Conservation (phyloP, 2,329 filamentous ascomycete genomes). For the Magnaporthiopsis poae region DNA sequence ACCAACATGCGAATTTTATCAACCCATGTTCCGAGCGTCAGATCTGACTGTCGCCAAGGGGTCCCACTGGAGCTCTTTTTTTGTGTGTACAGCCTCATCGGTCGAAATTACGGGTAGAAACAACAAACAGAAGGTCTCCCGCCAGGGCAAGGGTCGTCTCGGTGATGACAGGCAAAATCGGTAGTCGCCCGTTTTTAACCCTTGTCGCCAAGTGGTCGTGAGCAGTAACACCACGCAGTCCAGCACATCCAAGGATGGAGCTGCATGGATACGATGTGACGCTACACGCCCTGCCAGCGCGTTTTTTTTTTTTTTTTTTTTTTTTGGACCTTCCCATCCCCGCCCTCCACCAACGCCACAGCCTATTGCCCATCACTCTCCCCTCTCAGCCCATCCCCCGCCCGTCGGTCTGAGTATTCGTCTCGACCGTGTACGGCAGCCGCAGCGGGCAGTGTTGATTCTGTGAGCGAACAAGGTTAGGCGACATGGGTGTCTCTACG, state of each 20-base stretch:
- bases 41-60: neutral
- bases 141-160: neutral
- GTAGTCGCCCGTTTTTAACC: neutral
- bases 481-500: neutral
- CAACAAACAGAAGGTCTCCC: neutral
- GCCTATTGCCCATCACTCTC: neutral
- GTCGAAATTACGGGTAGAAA: neutral
- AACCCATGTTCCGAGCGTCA: neutral
- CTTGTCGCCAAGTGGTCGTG: neutral
- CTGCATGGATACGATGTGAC: neutral
- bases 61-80: neutral
- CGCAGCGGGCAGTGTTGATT: neutral
- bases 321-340: neutral
- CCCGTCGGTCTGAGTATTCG: neutral
- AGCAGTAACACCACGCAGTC: neutral
- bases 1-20: neutral
- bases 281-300: neutral
- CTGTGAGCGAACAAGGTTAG: neutral
- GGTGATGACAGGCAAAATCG: neutral
- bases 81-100: neutral
- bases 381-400: no score
- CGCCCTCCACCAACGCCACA: neutral
- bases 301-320: neutral
- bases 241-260: neutral
- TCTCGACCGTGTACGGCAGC: neutral